Conservation (phyloP, 2,329 filamentous ascomycete species). For the Colletotrichum eremochloae region DNA sequence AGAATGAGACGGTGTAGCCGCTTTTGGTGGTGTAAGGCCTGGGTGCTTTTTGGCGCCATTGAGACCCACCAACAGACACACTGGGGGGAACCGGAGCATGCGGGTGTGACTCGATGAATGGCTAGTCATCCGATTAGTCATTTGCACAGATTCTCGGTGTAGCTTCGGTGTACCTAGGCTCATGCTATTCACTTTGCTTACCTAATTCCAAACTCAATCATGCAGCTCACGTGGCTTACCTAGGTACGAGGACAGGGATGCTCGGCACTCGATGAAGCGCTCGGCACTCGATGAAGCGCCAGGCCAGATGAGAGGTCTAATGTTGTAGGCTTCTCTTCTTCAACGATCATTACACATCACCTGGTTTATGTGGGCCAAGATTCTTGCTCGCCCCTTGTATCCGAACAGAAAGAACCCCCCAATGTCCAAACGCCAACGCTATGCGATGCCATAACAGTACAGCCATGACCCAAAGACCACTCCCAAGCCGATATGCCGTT, state of each 20-base stretch:
- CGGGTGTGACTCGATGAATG: slow-evolving; percentile 28
- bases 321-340: background rate
- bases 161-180: slow-evolving; percentile 13
- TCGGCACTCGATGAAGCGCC: background rate
- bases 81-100: background rate
- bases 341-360: no score
- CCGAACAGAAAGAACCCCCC: background rate
- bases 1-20: slow-evolving; percentile 27
- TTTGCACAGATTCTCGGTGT: slow-evolving; percentile 14
- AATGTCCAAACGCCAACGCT: slow-evolving; percentile 39
- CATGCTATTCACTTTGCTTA: background rate
- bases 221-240: background rate
- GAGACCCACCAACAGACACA: background rate
- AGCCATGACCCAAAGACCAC: background rate
- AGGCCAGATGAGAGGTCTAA: background rate
- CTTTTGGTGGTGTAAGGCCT: slow-evolving; percentile 4
- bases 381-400: background rate
- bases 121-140: slow-evolving; percentile 41
- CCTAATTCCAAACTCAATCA: background rate
- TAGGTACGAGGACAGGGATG: background rate
- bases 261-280: background rate
- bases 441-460: slow-evolving; percentile 18
- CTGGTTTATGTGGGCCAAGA: background rate
- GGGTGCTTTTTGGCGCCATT: background rate
- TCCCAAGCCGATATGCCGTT: background rate